Base-by-base conservation (phyloP, 352 stramenopile genomes). In the Phytophthora cajani region DNA sequence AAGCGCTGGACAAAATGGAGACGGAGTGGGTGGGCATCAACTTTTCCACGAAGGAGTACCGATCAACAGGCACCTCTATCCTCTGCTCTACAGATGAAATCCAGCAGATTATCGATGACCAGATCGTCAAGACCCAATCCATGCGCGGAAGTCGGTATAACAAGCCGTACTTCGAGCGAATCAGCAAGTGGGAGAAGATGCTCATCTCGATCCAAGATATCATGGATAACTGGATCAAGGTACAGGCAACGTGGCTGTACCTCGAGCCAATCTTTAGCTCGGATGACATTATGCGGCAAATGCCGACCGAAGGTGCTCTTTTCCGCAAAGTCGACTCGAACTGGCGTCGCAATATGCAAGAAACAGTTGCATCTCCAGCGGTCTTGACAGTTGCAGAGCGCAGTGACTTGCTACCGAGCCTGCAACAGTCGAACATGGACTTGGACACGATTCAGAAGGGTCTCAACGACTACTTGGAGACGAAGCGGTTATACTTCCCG, bases 41-140 rank as follows among this genome's bases (percentile, higher is more conserved):
- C 62, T 98, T 98, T 57, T 90, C 90, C 33, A 97, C 97, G 10
- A 98, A 98, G 69, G 87, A 93, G 52, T 98, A 99, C 74, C 96
- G 96, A 33, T 80, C 96, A 11, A 98, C 92, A 2, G 94, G 93
- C n/a, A 98, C 94, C 8, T 98, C 82, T 6, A 96, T 99, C 36
- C 63, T 96, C 55, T 94, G 84, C 33, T 85, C 79, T 4, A 93
- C 85, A 0, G 91, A 97, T 62, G 94, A 98, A 56, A 97, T 98
- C 69, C 90, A 98, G 62, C 87, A 96, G 62, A 91, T 98, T 63
- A 92, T 98, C 19, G 92, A 98, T 57, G 95, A 98, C 71, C 95
- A 98, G 76, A 97, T 98, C 47, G 92, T 98, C 25, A 98, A 98
- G 78, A 98, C 93, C 0, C 94, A 98, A 77, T 98, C 94, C 17